Evolutionary conservation across 805 yeast species (phyloP), one percentile per base, ranked within the genome.

Genomic region (Kodamaea fukazawae): DNA sequence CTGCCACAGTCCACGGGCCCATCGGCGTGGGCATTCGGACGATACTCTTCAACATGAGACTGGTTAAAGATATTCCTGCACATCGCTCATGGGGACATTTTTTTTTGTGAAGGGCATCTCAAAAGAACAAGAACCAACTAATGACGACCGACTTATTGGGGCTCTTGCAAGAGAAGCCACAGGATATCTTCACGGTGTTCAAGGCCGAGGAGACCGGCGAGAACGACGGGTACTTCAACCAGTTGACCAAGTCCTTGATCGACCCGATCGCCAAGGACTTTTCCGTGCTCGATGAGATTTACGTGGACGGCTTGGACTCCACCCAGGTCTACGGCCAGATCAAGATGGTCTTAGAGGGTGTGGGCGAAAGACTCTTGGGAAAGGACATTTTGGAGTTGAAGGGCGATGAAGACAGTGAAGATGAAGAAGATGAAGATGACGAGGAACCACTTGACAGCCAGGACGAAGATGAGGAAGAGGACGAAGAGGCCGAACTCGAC

Each of bases 281-380:
- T 46, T 76, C 93, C 1, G 83, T 85, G 4, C 68, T 91, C 14
- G 96, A 89, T 60, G 89, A 86, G 56, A 73, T 91, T 14, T 79
- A 83, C 50, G 73, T 84, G 10, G 95, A 89, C 35, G 98, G 96
- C 1, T 68, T 91, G 40, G 96, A 86, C 58, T 81, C 96, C 16
- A 76, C 83, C 29, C 98, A 91, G 57, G 89, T 93, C 0, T 91
- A 91, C 88, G 95, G 91, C 41, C 98, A 91, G 62, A 82, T 86
- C 2, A 87, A 86, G 60, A 75, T 91, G 65, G 82, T 91, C 13
- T 67, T 88, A 28, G 96, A 89, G 43, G 83, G 83, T 6, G 83
- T 84, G 9, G 79, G 83, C 18, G 88, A 83, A 34, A 70, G 73
- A 31, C 61, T 88, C 26, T 56, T 86, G 55, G 72, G 70, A 40